Conservation (phyloP, 345 rosid genomes). For the Citrus cavaleriei region DNA sequence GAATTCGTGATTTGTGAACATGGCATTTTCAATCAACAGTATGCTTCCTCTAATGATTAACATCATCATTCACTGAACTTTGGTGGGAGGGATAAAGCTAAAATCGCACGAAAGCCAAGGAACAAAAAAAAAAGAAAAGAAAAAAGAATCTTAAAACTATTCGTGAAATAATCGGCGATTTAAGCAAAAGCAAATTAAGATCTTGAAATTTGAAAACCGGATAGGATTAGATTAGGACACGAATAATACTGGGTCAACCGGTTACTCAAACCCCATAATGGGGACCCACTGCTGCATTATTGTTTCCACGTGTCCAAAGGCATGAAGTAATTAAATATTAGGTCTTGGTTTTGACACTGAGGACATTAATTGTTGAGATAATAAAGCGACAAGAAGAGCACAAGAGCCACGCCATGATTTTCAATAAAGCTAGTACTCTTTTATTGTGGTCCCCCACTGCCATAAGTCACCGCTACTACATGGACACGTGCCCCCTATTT, state of each 20-base stretch:
- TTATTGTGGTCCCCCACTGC: constrained; percentile 10
- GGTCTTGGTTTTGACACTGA: constrained; percentile 23
- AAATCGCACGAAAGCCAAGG: neutral
- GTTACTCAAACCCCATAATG: neutral
- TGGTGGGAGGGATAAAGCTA: neutral
- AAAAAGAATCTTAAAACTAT: neutral
- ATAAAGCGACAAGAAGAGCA: constrained; percentile 18
- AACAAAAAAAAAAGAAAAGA: neutral
- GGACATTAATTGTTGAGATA: constrained; percentile 1
- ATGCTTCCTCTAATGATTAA: neutral
- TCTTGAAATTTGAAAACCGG: neutral
- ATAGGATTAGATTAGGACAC: neutral
- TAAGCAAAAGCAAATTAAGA: neutral
- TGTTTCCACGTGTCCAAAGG: constrained; percentile 35
- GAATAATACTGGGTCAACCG: constrained; percentile 13
- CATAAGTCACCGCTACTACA: neutral
- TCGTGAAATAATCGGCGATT: neutral
- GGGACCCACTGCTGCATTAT: constrained; percentile 25
- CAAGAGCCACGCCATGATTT: constrained; percentile 38
- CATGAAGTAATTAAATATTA: constrained; percentile 15
- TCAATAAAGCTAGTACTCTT: constrained; percentile 16
- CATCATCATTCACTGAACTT: neutral
- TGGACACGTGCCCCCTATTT: constrained; percentile 19
- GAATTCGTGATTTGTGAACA: neutral
- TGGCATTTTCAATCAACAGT: neutral